Base-by-base conservation (phyloP, 306 rosid genomes). In the Luffa aegyptiaca region DNA sequence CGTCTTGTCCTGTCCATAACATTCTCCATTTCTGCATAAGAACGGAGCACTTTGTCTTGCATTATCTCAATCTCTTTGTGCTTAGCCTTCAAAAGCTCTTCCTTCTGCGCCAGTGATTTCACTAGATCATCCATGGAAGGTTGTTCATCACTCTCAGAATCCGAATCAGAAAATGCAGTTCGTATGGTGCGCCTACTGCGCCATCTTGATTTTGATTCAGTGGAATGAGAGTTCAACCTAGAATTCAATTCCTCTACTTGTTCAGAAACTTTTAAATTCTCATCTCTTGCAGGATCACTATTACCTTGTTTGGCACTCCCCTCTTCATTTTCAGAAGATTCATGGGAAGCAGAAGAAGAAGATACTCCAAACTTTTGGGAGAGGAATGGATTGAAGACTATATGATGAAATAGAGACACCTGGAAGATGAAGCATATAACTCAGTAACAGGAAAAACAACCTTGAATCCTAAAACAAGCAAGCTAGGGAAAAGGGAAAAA, bases 21-120 rank as follows among this genome's bases (percentile, higher is more conserved):
- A 80, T 95, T 95, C 88, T 95, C 97, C 90, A 92, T 89, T 77
- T 95, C 98, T 0, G 98, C 98, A 75, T 88, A 91, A 68, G 83
- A 83, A 37, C 97, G 90, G 53, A 95, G 85, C 82, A 92, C 90
- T 86, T 90, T 92, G 71, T 92, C 98, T 83, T 92, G 88, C 98
- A 92, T 88, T 74, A 71, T 82, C 86, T 87, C 91, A 57, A 92
- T 84, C 80, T 92, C 98, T 46, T 92, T 83, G 39, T 95, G 90
- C 86, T 92, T 95, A 81, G 75, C 73, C 86, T 88, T 88, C 85
- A 95, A 73, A 82, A 92, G 97, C 16, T 84, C 88, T 79, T 89
- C 95, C 89, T 89, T 95, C 84, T 88, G 93, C 1, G 77, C 75
- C 75, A 84, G 88, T 65, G 91, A 93, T 79, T 88, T 90, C 73